Evolutionary conservation across 495 filamentous ascomycete species (phyloP), one percentile per base, ranked within the genome.

Genomic region (Xylaria longipes): DNA sequence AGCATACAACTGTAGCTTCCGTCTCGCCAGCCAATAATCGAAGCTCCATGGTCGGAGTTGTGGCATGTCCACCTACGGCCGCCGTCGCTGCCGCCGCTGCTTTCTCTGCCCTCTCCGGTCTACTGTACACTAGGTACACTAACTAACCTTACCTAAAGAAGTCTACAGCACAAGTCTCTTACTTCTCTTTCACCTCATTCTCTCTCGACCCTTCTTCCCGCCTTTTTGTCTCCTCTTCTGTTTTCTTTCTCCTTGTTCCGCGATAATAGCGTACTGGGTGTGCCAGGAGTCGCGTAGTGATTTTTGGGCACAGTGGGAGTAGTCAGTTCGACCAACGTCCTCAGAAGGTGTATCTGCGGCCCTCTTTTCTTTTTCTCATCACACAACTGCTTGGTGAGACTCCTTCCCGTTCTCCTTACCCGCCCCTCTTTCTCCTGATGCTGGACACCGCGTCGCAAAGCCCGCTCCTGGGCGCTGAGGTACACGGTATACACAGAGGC

Each of bases 11-110:
- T 12, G 35, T 35, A 56, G 68, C 46, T 63, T 52, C 58, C 46
- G 45, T 54, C 58, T 43, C 65, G 8, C 57, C 43, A n/a, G 46
- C 68, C 68, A 70, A 70, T 70, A n/a, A 37, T 17, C 39, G 33
- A 25, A 37, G 58, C 58, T 70, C 58, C 68, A 54, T 62, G 35
- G 58, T 70, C 68, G 68, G 58, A 70, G 33, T 56, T 54, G 60
- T 56, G 35, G 46, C 31, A 48, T 11, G 33, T 27, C 27, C 52
- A 56, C 33, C 48, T 58, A 14, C 43, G 20, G n/a, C 37, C 37
- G 37, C 37, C 14, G n/a, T 9, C 29, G 22, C n/a, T 14, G 17
- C 46, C 20, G 31, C 35, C 25, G 14, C 25, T 12, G 63, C 35
- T 54, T 39, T 39, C 33, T 54, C 64, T 35, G 46, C 29, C 45